These are phyloP conservation scores for Vanrija sp. DNA, from an alignment of 1,284 basidiomycete species.

Conservation along the genomic window DNA sequence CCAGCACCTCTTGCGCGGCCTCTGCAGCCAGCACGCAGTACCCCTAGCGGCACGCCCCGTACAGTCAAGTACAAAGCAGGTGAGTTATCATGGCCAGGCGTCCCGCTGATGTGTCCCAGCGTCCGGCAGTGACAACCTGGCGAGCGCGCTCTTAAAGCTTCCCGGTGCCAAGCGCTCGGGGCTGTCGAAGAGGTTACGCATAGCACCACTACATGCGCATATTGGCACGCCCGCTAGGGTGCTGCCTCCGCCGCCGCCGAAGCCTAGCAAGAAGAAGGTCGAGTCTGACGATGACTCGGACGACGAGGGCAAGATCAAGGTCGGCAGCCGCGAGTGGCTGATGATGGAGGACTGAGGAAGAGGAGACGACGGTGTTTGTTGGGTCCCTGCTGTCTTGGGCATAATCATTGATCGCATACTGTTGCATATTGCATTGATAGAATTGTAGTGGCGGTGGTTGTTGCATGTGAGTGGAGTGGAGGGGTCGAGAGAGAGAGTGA, in stretches of 20 bases:
- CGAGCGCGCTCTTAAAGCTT: constrained; percentile 39
- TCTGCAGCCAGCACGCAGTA: constrained; percentile 7
- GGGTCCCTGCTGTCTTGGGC: too few relatives aligned
- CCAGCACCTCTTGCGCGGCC: neutral
- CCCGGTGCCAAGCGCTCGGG: constrained; percentile 36
- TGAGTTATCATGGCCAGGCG: constrained; percentile 14
- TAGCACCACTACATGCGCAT: constrained; percentile 40
- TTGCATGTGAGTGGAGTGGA: too few relatives aligned
- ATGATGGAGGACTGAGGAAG: constrained; percentile 45
- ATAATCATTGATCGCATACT: too few relatives aligned
- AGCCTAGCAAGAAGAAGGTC: constrained; percentile 39
- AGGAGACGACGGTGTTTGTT: too few relatives aligned
- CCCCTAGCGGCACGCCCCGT: constrained; percentile 9
- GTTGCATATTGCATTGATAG: too few relatives aligned
- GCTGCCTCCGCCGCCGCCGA: constrained; percentile 43
- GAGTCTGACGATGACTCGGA: constrained; percentile 39
- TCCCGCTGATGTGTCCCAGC: neutral
- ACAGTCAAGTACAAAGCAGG: constrained; percentile 36
- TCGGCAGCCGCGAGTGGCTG: constrained; percentile 39
- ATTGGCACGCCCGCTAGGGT: constrained; percentile 44
- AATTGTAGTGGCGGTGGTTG: too few relatives aligned
- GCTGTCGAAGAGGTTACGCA: constrained; percentile 39
- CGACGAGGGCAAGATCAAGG: constrained; percentile 28
- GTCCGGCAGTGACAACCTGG: constrained; percentile 27
- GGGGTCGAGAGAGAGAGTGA: too few relatives aligned